These are phyloP conservation scores for Camellia oleifera DNA, from an alignment of 179 eudicot genomes.

Conservation along the genomic window DNA sequence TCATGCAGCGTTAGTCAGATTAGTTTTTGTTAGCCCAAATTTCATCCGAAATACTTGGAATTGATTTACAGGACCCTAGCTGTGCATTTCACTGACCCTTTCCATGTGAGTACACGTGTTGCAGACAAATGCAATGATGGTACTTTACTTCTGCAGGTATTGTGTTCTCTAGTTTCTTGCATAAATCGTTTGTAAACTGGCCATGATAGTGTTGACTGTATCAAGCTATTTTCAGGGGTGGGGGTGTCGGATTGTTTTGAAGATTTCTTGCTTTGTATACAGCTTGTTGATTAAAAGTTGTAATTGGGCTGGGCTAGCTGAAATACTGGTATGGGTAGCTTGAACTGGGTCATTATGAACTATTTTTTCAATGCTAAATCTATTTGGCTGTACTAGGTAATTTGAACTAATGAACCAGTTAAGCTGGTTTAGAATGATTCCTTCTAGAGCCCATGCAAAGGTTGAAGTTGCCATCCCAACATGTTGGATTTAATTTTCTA, in stretches of 20 bases:
- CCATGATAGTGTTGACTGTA: neutral
- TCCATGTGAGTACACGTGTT: slow-evolving; percentile 81
- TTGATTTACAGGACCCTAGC: slow-evolving; percentile 71
- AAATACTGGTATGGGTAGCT: neutral
- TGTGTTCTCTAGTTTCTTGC: neutral
- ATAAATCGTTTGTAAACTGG: neutral
- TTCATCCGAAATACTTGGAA: slow-evolving; percentile 24
- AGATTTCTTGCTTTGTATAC: neutral
- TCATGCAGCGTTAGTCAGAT: neutral
- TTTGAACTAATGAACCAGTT: neutral
- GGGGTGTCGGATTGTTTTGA: neutral
- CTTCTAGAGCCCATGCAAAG: neutral
- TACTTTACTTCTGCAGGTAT: slow-evolving; percentile 93
- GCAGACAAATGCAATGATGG: slow-evolving; percentile 91
- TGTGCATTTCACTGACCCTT: slow-evolving; percentile 96
- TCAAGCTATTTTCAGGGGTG: neutral
- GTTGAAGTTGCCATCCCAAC: neutral
- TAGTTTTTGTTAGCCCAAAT: slow-evolving; percentile 8
- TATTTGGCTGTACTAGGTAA: neutral
- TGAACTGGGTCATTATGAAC: neutral
- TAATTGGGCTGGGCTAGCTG: neutral
- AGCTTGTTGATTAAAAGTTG: neutral
- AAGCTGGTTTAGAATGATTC: neutral
- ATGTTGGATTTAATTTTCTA: neutral
- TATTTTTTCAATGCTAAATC: neutral